Base-by-base conservation (phyloP, 2,329 filamentous ascomycete species). In the Botrytis deweyae region DNA sequence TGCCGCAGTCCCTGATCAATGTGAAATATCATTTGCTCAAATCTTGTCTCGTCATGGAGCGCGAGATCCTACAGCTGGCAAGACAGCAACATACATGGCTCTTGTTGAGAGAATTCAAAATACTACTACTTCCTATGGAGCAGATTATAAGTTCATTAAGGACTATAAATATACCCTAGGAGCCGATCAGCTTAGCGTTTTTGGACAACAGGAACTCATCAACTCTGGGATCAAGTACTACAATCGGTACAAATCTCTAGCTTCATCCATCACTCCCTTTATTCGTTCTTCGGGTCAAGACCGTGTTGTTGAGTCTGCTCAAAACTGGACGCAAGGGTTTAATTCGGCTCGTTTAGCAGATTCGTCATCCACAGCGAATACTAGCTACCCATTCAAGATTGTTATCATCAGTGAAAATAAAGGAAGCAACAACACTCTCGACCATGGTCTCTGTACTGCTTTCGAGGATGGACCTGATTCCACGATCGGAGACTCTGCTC, bases 31-130 rank as follows among this genome's bases (percentile, higher is more conserved):
- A 4, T 95, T 97, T 82, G 95, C 88, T 1, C 92, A 95, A 79
- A 85, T 95, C 38, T 87, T 98, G 66, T 94, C 93, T 36, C 90
- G 95, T 3, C 95, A 98, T 81, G 95, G 94, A 66, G 93, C 93
- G 55, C 89, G 95, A 70, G 92, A 93, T 80, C 95, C 95, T 1
- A 97, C 94, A 0, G 79, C 84, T 18, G 84, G 85, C 76, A 97
- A 95, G 84, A 88, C 90, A 0, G 80, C 81, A 18, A 80, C 82
- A 10, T 97, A 97, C 83, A 86, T 85, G 58, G 82, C 84, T 8
- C 86, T 93, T 14, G 85, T 97, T 71, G 81, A 86, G 42, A 88
- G 87, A 66, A 91, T 98, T 75, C 90, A 95, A 75, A 81, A 81
- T 63, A 81, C 79, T 55, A 85, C 85, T 16, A 86, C 85, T 2